Evolutionary conservation across 2,329 filamentous ascomycete species (phyloP).

Genomic region (Colletotrichum shisoi): DNA sequence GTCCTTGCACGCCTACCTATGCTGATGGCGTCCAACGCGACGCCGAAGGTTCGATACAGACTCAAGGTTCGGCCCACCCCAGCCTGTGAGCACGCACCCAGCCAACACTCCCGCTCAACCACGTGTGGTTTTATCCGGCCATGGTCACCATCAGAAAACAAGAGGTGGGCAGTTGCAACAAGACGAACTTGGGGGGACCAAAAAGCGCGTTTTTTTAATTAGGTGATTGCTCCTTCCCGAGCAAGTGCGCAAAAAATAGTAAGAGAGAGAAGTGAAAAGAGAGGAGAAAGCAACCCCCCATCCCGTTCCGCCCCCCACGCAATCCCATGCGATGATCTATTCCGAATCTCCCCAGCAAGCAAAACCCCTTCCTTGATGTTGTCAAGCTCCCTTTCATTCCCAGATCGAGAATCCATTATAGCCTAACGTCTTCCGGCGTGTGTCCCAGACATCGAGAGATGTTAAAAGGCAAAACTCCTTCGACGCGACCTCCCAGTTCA

Average conservation of each 20-base stretch:
- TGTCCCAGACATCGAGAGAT: slow-evolving; percentile 8
- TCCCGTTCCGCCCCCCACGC: slow-evolving; percentile 22
- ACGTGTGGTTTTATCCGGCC: background rate
- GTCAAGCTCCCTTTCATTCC: slow-evolving; percentile 34
- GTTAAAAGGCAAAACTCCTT: slow-evolving; percentile 26
- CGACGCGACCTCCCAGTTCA: slow-evolving; percentile 23
- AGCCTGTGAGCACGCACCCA: background rate
- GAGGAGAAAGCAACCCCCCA: slow-evolving; percentile 10
- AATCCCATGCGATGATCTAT: slow-evolving; percentile 30
- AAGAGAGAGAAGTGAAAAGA: background rate
- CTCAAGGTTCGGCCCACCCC: background rate
- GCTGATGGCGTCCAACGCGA: background rate
- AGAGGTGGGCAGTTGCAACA: background rate
- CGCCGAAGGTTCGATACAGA: background rate
- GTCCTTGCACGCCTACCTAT: background rate
- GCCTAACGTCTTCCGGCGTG: slow-evolving; percentile 1
- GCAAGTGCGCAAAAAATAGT: slow-evolving; percentile 25
- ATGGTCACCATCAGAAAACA: background rate
- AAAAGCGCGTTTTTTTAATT: slow-evolving; percentile 34
- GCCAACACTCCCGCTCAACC: too few relatives aligned
- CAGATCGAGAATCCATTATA: slow-evolving; percentile 27
- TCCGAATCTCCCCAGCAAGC: slow-evolving; percentile 16
- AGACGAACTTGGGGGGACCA: slow-evolving; percentile 18
- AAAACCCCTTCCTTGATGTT: slow-evolving; percentile 24
- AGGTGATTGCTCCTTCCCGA: slow-evolving; percentile 24